Evolutionary conservation across 139 green algal genomes (phyloP).

Genomic region (Micractinium conductrix): DNA sequence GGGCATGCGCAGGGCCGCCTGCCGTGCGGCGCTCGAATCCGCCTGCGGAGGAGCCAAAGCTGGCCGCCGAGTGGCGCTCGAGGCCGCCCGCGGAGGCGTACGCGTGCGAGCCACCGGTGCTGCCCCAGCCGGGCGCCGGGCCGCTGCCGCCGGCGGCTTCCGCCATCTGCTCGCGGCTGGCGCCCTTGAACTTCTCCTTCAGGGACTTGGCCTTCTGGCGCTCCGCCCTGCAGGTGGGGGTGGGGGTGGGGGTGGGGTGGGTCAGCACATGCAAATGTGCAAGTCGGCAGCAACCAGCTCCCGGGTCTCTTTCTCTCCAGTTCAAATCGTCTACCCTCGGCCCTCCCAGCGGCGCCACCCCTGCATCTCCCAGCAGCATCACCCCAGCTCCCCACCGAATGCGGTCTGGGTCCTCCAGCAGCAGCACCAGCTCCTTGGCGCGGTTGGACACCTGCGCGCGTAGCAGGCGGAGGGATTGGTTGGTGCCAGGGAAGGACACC

Average conservation of each 20-base stretch:
- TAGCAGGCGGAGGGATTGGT: background rate
- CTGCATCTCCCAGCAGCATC: background rate
- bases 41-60: background rate
- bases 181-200: constrained; percentile 35
- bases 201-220: constrained; percentile 23
- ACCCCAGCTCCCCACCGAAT: constrained; percentile 12
- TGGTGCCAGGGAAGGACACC: background rate
- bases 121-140: background rate
- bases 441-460: constrained; percentile 34
- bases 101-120: background rate
- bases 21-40: background rate
- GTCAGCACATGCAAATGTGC: background rate
- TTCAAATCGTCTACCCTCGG: no score
- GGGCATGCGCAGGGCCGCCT: no score
- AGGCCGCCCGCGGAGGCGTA: no score
- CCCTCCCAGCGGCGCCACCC: no score
- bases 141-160: background rate
- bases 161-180: background rate
- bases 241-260: background rate
- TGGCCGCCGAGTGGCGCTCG: background rate
- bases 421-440: constrained; percentile 24
- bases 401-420: constrained; percentile 23
- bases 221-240: background rate
- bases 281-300: background rate
- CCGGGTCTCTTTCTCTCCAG: no score